Conservation (phyloP, 148 eudicot genomes). For the Chenopodium suecicum region DNA sequence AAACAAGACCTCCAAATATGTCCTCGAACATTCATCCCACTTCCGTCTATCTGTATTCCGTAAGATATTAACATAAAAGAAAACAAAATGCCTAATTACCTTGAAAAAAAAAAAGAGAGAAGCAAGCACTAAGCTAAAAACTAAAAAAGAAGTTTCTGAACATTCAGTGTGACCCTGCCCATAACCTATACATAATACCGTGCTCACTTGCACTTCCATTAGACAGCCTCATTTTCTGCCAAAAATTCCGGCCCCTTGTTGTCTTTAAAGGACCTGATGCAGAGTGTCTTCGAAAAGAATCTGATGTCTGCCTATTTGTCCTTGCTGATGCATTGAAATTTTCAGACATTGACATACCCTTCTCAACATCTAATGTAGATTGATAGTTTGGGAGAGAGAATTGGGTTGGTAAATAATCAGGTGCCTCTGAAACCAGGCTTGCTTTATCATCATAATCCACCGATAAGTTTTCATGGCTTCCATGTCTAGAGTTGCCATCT, state of each 20-base stretch:
- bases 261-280: conserved; percentile 68
- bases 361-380: conserved; percentile 49
- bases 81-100: neutral
- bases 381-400: conserved; percentile 40
- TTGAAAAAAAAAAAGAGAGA: neutral
- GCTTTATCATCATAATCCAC: conserved; percentile 35
- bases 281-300: conserved; percentile 57
- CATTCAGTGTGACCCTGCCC: conserved; percentile 60
- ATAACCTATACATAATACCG: conserved; percentile 45
- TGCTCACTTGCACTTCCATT: conserved; percentile 71
- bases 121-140: neutral
- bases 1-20: conserved; percentile 1
- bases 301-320: conserved; percentile 36
- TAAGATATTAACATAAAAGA: conserved; percentile 2
- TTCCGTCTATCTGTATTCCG: neutral
- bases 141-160: neutral
- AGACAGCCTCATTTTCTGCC: conserved; percentile 56
- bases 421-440: conserved; percentile 31
- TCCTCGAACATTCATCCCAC: neutral
- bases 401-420: conserved; percentile 28
- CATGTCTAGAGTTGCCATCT: conserved; percentile 43
- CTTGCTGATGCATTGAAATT: conserved; percentile 37
- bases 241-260: conserved; percentile 35
- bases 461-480: conserved; percentile 52
- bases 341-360: conserved; percentile 53